These are phyloP conservation scores for Blastomyces emzantsi DNA, from an alignment of 2,329 filamentous ascomycete genomes.

Conservation along the genomic window DNA sequence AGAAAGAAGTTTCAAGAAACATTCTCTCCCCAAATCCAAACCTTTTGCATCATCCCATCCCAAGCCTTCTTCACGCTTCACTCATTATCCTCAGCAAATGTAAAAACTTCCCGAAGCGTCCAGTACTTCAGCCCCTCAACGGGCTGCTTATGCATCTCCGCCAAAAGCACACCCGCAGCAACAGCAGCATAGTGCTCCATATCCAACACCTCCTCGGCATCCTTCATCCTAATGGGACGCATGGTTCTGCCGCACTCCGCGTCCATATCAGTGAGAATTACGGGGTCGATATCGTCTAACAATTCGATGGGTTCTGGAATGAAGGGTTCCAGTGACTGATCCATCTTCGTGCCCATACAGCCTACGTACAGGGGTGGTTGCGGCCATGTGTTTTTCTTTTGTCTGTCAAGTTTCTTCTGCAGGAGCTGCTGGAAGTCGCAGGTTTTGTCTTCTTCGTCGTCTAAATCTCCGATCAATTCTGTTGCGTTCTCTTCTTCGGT, in stretches of 20 bases:
- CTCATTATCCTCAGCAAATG: not conserved
- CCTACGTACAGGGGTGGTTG: slow-evolving; percentile 4
- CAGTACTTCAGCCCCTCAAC: not conserved
- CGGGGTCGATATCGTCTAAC: not conserved
- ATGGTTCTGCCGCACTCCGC: not conserved
- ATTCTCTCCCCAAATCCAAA: not conserved
- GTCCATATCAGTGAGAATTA: not conserved
- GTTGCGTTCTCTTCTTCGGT: not conserved
- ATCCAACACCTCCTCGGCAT: not conserved
- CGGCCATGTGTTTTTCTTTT: not conserved
- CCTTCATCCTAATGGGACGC: not conserved
- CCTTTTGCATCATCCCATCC: not conserved
- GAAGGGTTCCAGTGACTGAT: slow-evolving; percentile 23
- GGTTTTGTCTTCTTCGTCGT: slow-evolving; percentile 21
- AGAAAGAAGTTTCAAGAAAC: not conserved
- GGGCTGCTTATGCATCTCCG: not conserved
- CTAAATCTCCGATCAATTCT: slow-evolving; percentile 9
- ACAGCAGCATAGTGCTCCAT: not conserved
- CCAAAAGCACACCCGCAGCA: not conserved
- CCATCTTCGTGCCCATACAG: not conserved
- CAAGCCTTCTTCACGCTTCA: not conserved
- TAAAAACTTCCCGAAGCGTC: not conserved
- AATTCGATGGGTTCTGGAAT: not conserved
- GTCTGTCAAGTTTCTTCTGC: not conserved
- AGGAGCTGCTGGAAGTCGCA: not conserved